Evolutionary conservation across 208 protist species (phyloP).

Genomic region (Trypanosoma melophagium): DNA sequence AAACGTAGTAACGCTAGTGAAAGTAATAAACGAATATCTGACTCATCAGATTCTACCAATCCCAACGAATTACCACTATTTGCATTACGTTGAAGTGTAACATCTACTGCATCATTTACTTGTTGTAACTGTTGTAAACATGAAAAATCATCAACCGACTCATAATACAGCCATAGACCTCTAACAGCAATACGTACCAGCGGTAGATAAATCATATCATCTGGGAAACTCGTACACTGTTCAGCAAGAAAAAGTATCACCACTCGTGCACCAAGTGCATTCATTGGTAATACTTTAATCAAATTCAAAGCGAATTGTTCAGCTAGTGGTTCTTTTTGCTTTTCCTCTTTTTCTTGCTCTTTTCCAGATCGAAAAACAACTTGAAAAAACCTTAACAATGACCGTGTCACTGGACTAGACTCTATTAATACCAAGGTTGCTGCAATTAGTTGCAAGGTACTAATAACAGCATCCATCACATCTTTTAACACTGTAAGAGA

Average conservation of each 20-base stretch:
- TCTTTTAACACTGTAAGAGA: conserved; percentile 13
- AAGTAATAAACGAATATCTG: conserved; percentile 34
- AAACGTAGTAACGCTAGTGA: conserved; percentile 50
- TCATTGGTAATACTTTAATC: conserved; percentile 13
- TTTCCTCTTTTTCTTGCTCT: neutral
- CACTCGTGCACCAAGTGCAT: conserved; percentile 30
- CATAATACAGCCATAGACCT: conserved; percentile 14
- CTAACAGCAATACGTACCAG: conserved; percentile 22
- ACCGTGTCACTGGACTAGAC: conserved; percentile 17
- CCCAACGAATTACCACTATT: conserved; percentile 59
- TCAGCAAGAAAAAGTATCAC: conserved; percentile 16
- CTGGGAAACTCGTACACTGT: conserved; percentile 8
- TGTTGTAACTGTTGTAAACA: conserved; percentile 27
- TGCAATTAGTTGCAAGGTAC: conserved; percentile 28
- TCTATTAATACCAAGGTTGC: conserved; percentile 31
- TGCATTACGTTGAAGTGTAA: conserved; percentile 69
- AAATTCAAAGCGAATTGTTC: conserved; percentile 20
- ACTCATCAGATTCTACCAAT: conserved; percentile 30
- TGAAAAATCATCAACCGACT: neutral
- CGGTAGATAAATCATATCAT: conserved; percentile 26
- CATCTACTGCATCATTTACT: conserved; percentile 54
- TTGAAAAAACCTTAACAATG: conserved; percentile 16
- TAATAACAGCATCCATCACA: conserved; percentile 25
- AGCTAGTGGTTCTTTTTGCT: neutral
- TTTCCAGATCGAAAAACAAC: conserved; percentile 13